phyloP scores from a whole-genome alignment of 495 filamentous ascomycete genomes.

The Lineolata rhizophorae region DNA sequence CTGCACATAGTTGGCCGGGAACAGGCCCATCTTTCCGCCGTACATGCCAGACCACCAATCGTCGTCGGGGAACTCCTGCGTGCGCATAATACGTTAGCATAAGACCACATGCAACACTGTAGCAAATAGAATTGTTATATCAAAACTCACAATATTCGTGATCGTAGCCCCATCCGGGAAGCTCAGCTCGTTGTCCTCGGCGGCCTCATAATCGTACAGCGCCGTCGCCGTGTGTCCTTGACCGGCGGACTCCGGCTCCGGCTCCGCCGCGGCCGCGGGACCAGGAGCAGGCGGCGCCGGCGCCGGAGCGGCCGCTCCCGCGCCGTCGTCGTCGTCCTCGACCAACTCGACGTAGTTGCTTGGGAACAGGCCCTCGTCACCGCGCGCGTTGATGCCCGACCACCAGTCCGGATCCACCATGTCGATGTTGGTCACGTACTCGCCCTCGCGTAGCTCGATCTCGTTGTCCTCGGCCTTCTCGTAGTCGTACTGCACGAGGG shows the following conservation, averaged over 20 bases:
- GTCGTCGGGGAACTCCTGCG: conserved; percentile 92
- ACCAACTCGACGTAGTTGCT: conserved; percentile 89
- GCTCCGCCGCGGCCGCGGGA: conserved; percentile 16
- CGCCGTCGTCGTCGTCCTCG: conserved; percentile 26
- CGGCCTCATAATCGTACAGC: conserved; percentile 90
- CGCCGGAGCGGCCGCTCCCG: conserved; percentile 11
- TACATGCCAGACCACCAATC: conserved; percentile 96
- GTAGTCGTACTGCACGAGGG: conserved; percentile 81
- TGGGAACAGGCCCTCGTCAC: conserved; percentile 78
- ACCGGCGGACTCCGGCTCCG: conserved; percentile 11
- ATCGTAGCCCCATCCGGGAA: conserved; percentile 83
- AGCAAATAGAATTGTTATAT: too few species aligned
- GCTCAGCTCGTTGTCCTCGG: conserved; percentile 88
- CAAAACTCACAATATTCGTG: conserved; percentile 36
- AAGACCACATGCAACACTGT: not conserved
- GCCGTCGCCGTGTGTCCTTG: conserved; percentile 51
- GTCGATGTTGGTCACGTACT: conserved; percentile 83
- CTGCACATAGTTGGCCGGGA: conserved; percentile 33
- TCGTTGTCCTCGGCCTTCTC: conserved; percentile 96
- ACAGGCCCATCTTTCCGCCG: conserved; percentile 59
- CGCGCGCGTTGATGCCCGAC: conserved; percentile 65
- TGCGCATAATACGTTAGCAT: conserved; percentile 7
- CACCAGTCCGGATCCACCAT: conserved; percentile 98
- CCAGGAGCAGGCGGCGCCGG: conserved; percentile 13
- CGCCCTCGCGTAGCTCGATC: conserved; percentile 73